Evolutionary conservation across 2,329 filamentous ascomycete species (phyloP).

Genomic region (Cladosporium sp.): DNA sequence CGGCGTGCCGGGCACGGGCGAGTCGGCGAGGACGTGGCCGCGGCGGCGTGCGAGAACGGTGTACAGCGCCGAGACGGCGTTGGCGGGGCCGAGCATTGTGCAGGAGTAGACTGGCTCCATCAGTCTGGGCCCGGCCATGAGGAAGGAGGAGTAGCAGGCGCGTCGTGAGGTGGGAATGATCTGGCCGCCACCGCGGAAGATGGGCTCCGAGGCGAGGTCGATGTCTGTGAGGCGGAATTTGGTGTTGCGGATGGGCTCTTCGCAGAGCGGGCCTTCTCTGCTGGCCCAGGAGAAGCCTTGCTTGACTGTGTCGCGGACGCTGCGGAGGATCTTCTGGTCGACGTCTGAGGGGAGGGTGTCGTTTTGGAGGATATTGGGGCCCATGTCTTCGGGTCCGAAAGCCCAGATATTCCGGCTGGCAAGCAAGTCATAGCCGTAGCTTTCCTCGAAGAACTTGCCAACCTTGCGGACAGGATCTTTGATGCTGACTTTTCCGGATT

Average conservation of each 20-base stretch:
- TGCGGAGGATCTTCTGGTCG: slow-evolving; percentile 82
- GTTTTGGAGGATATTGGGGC: slow-evolving; percentile 92
- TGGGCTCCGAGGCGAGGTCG: slow-evolving; percentile 77
- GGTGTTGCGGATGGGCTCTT: slow-evolving; percentile 97
- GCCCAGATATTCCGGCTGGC: slow-evolving; percentile 96
- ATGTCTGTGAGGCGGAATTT: slow-evolving; percentile 96
- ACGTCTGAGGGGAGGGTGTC: slow-evolving; percentile 92
- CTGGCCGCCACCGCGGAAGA: slow-evolving; percentile 91
- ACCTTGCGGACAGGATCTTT: slow-evolving; percentile 88
- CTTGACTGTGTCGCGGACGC: slow-evolving; percentile 83
- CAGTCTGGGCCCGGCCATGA: slow-evolving; percentile 91
- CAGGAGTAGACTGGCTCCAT: slow-evolving; percentile 96
- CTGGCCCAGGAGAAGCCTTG: slow-evolving; percentile 98
- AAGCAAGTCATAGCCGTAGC: slow-evolving; percentile 93
- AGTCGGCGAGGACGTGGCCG: slow-evolving; percentile 91
- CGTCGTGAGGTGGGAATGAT: slow-evolving; percentile 92
- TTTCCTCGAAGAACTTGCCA: slow-evolving; percentile 94
- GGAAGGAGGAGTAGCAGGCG: slow-evolving; percentile 90
- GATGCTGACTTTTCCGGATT: slow-evolving; percentile 82
- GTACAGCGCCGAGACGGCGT: slow-evolving; percentile 82
- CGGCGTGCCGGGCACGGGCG: slow-evolving; percentile 87
- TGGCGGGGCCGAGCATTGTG: slow-evolving; percentile 85
- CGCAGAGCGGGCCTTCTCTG: slow-evolving; percentile 88
- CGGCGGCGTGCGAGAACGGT: slow-evolving; percentile 82
- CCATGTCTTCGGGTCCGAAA: slow-evolving; percentile 91